Evolutionary conservation across 139 green algal genomes (phyloP), one percentile per base, ranked within the genome.

Genomic region (Coccomyxa sp.): DNA sequence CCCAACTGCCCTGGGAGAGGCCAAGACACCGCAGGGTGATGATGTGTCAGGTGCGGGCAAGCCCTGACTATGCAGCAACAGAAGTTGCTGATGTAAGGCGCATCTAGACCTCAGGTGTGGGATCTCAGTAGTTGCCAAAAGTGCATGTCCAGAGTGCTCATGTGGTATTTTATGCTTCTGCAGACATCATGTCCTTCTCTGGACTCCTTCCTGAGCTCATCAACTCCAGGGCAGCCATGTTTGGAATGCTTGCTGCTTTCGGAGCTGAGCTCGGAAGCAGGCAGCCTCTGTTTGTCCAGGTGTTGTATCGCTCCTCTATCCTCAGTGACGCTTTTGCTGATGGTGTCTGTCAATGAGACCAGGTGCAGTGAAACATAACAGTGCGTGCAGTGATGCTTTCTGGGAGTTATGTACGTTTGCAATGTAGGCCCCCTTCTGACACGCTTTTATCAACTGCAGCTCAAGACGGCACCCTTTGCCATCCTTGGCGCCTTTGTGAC

Each of bases 191-290:
- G 24, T 38, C 29, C 64, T 71, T 71, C 64, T 71, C 64, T 71
- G 64, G 64, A 6, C 35, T 71, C 24, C 64, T 71, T 10, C 64
- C 64, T 37, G 64, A 71, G 64, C 27, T 71, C 24, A 71, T 71
- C 64, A 71, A 71, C 64, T 71, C 29, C 64, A 71, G 64, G 64
- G 74, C 33, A 27, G 74, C 74, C 44, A 78, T 78, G 74, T 27
- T 78, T 2, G 74, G 31, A 12, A 78, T 78, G 74, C 74, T 78
- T 40, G 44, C 74, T 34, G 74, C 74, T 7, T 70, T 78, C 44
- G 74, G 74, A 18, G 74, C 74, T 34, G 74, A 78, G 44, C 22
- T 50, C 41, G 24, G 31, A 3, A 78, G 44, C 34, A 33, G 33
- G 24, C 10, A n/a, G 10, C 74, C 74, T 7, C 7, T 78, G 8